Percentiles rank a stretch among this genome's conserved stretches.
Conservation (phyloP, 106 monocot species). For the Dendrobium catenatum region DNA sequence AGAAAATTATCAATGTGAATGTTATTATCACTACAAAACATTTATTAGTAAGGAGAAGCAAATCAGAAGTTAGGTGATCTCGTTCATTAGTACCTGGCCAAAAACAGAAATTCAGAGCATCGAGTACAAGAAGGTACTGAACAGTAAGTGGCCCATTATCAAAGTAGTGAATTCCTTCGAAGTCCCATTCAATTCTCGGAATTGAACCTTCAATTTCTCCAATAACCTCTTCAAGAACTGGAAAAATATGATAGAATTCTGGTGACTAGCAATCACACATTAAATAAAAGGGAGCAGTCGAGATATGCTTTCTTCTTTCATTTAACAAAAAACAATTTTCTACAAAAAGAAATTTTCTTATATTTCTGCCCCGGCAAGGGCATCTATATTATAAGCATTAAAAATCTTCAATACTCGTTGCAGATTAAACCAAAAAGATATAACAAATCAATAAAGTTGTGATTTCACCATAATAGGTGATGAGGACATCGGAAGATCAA, state of each 20-base stretch:
- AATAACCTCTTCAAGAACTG: constrained; percentile 70
- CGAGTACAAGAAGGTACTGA: constrained; percentile 89
- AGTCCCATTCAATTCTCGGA: constrained; percentile 89
- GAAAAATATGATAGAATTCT: constrained; percentile 1
- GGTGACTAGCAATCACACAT: not conserved
- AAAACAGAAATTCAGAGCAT: constrained; percentile 95
- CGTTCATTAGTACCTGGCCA: constrained; percentile 67
- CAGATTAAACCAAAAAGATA: not conserved
- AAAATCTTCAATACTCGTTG: not conserved
- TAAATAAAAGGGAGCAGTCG: too few relatives aligned
- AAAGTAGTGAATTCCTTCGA: constrained; percentile 97
- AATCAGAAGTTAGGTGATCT: not conserved
- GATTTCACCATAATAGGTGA: not conserved
- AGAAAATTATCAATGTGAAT: not conserved
- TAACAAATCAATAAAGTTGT: not conserved
- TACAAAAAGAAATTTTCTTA: not conserved
- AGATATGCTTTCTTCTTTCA: too few relatives aligned
- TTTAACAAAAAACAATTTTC: too few relatives aligned
- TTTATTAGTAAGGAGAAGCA: not conserved
- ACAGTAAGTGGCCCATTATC: constrained; percentile 96
- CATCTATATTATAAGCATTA: not conserved
- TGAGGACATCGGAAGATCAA: too few relatives aligned
- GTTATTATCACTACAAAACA: not conserved
- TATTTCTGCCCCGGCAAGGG: not conserved
- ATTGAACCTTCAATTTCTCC: constrained; percentile 65